These are phyloP conservation scores for Aspergillus pseudotamarii DNA, from an alignment of 2,329 filamentous ascomycete species.

Conservation along the genomic window DNA sequence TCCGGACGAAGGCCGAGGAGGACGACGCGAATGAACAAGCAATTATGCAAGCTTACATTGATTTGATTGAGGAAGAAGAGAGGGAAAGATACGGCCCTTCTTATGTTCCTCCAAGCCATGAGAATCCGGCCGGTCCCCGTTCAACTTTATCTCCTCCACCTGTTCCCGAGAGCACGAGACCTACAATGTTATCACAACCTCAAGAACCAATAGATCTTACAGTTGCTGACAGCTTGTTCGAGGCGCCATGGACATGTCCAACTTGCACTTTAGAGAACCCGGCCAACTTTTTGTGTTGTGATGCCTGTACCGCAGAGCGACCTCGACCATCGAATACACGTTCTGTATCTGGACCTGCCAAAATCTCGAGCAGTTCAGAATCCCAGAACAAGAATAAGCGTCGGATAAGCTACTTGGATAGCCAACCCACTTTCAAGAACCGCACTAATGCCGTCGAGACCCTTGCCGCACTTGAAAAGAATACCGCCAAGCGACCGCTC, in stretches of 20 bases:
- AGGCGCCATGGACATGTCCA: constrained; percentile 59
- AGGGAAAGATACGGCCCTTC: constrained; percentile 60
- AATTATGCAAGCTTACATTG: constrained; percentile 82
- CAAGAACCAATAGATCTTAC: constrained; percentile 20
- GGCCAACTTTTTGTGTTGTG: constrained; percentile 61
- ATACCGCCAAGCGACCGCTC: constrained; percentile 50
- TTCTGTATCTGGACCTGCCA: constrained; percentile 13
- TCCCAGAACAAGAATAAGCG: constrained; percentile 27
- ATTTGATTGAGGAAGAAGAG: constrained; percentile 82
- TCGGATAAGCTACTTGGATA: constrained; percentile 16
- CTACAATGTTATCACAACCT: constrained; percentile 21
- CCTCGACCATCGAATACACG: constrained; percentile 37
- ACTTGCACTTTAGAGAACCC: constrained; percentile 66
- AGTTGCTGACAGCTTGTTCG: constrained; percentile 35
- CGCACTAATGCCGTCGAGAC: constrained; percentile 39
- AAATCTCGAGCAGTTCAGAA: constrained; percentile 8
- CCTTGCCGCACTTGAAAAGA: constrained; percentile 42
- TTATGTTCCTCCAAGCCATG: constrained; percentile 56
- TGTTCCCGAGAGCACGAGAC: constrained; percentile 28
- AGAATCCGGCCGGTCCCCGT: constrained; percentile 55
- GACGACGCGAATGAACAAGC: constrained; percentile 86
- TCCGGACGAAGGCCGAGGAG: constrained; percentile 81
- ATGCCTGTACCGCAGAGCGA: constrained; percentile 61
- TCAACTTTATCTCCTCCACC: constrained; percentile 44
- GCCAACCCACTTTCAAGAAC: constrained; percentile 31